phyloP scores from a whole-genome alignment of 148 eudicot species.

The Tetragonia tetragonoides region DNA sequence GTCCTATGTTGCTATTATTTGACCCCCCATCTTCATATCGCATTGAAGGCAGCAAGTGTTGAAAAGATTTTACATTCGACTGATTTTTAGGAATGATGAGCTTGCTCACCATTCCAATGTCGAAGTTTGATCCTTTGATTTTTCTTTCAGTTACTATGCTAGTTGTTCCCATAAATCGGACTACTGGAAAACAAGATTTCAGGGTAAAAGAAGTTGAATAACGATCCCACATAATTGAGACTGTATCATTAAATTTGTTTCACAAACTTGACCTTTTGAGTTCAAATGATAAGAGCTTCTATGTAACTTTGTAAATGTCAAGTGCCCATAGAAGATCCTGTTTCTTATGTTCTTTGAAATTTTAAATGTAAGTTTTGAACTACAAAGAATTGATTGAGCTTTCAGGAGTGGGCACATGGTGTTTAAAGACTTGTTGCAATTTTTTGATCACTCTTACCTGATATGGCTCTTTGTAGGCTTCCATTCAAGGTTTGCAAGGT shows the following conservation, averaged over 20 bases:
- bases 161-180: not conserved
- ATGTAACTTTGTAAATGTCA: not conserved
- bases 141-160: not conserved
- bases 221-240: not conserved
- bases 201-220: not conserved
- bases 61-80: too few species aligned
- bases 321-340: not conserved
- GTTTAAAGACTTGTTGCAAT: not conserved
- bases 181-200: not conserved
- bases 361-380: not conserved
- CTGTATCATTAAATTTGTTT: not conserved
- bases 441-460: conserved; percentile 19
- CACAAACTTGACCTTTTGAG: too few species aligned
- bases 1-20: too few species aligned
- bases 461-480: conserved; percentile 54
- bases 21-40: too few species aligned
- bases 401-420: not conserved
- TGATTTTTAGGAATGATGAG: too few species aligned
- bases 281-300: not conserved
- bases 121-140: not conserved
- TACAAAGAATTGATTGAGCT: not conserved
- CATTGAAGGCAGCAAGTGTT: too few species aligned
- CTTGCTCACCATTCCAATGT: not conserved
- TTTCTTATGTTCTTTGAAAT: not conserved
- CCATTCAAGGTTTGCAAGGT: conserved; percentile 99